Evolutionary conservation across 176 grass and related monocot species (phyloP).

Genomic region (Aegilops bicornis): DNA sequence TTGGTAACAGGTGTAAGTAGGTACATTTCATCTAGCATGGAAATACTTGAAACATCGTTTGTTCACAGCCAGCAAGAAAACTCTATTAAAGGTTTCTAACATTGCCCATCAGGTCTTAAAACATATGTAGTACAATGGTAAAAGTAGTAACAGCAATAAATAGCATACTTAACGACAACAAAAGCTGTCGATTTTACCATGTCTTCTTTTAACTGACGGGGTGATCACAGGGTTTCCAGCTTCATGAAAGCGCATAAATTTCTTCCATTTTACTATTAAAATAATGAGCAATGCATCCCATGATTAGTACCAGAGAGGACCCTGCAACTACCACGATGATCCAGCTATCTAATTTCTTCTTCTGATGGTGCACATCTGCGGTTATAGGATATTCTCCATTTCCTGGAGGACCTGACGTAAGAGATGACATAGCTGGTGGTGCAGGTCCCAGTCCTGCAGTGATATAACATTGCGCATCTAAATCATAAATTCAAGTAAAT

Average conservation of each 20-base stretch:
- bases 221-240: conserved; percentile 48
- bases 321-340: conserved; percentile 60
- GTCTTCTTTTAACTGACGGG: conserved; percentile 58
- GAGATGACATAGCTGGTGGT: conserved; percentile 45
- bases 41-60: background rate
- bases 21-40: background rate
- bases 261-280: conserved; percentile 57
- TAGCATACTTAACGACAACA: conserved; percentile 19
- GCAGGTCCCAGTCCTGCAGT: conserved; percentile 62
- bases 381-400: conserved; percentile 56
- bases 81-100: background rate
- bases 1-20: background rate
- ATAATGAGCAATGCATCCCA: conserved; percentile 57
- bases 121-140: no score
- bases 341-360: conserved; percentile 72
- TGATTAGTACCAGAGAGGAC: conserved; percentile 61
- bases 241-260: conserved; percentile 36
- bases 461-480: conserved; percentile 10
- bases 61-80: background rate
- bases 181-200: conserved; percentile 35
- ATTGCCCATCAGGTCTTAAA: conserved; percentile 15
- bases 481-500: conserved; percentile 8
- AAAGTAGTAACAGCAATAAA: background rate
- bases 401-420: conserved; percentile 30
- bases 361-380: conserved; percentile 43